Evolutionary conservation across 169 alveolate species (phyloP).

Genomic region (Eimeria praecox): DNA sequence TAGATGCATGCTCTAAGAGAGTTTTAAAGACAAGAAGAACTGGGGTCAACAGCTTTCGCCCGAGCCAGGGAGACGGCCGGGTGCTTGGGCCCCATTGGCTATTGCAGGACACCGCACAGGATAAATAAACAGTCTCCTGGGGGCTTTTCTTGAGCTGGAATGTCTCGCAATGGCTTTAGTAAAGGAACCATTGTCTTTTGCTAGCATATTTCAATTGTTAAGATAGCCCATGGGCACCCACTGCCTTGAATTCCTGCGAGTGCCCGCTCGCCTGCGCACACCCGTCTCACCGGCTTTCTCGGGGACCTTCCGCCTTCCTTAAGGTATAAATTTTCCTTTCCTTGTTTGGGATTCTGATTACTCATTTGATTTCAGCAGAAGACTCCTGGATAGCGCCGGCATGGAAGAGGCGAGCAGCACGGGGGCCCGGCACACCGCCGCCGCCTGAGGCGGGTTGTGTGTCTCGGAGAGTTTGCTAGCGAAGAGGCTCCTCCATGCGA

Average conservation of each 20-base stretch:
- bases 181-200: background rate
- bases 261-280: background rate
- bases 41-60: background rate
- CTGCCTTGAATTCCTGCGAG: background rate
- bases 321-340: background rate
- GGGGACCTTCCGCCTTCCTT: background rate
- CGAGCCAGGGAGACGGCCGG: slow-evolving; percentile 52
- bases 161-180: background rate
- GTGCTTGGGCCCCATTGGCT: background rate
- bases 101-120: background rate
- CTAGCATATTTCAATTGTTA: background rate
- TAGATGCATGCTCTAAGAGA: background rate
- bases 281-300: background rate
- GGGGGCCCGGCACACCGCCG: slow-evolving; percentile 1
- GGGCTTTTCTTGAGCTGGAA: background rate
- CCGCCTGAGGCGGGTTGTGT: slow-evolving; percentile 11
- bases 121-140: background rate
- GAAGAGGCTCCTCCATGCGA: background rate
- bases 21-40: background rate
- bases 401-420: background rate
- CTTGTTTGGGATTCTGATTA: background rate
- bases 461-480: background rate
- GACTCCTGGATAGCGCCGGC: background rate
- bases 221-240: background rate
- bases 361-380: background rate